These are phyloP conservation scores for Annona cherimola DNA, from an alignment of 164 flowering plant genomes.

Conservation along the genomic window DNA sequence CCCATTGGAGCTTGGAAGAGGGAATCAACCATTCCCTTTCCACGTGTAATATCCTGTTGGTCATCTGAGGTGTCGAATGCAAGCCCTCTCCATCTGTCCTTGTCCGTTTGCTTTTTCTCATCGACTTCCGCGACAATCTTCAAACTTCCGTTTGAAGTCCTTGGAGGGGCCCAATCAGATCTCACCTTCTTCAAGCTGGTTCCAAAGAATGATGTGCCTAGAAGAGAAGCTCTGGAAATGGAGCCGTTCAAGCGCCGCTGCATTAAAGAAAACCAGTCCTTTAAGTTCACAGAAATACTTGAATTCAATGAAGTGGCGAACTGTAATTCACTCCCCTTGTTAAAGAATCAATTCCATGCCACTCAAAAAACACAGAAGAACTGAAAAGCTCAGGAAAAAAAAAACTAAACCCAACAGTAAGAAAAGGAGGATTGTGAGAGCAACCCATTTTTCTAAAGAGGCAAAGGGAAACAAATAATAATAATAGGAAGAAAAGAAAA, in stretches of 20 bases:
- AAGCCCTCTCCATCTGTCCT: slow-evolving; percentile 54
- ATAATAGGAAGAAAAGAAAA: background rate
- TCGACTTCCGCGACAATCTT: slow-evolving; percentile 33
- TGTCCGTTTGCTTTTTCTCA: slow-evolving; percentile 32
- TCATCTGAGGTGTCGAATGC: slow-evolving; percentile 46
- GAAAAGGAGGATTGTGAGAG: background rate
- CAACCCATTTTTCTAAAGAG: background rate
- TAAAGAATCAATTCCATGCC: background rate
- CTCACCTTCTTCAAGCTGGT: slow-evolving; percentile 41
- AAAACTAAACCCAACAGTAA: background rate
- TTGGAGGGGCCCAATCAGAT: slow-evolving; percentile 19
- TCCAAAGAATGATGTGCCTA: slow-evolving; percentile 46
- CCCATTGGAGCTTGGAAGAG: slow-evolving; percentile 57
- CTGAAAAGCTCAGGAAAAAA: background rate
- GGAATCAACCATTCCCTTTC: slow-evolving; percentile 53
- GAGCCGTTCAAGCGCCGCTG: slow-evolving; percentile 40
- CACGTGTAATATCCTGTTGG: slow-evolving; percentile 59
- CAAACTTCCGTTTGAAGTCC: slow-evolving; percentile 17
- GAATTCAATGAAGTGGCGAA: background rate
- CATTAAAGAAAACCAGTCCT: slow-evolving; percentile 18
- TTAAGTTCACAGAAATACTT: background rate
- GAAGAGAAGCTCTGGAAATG: slow-evolving; percentile 30
- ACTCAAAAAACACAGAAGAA: background rate
- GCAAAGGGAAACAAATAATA: background rate
- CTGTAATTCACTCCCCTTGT: background rate